These are phyloP conservation scores for Theileria orientalis DNA, from an alignment of 169 alveolate species.

Conservation along the genomic window DNA sequence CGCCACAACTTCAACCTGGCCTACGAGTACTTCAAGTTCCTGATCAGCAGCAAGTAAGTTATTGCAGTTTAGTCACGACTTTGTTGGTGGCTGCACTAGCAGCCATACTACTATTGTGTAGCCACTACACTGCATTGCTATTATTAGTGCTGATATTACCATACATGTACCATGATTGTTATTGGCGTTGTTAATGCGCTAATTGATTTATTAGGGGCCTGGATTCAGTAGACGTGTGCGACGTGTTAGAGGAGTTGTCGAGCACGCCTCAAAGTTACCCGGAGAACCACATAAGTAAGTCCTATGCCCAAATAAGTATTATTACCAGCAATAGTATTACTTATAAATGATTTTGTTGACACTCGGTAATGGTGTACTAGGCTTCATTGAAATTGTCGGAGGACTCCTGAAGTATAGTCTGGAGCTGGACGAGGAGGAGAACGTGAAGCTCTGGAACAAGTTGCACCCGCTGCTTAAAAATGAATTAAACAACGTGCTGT, in stretches of 20 bases:
- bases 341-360: no score
- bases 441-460: neutral
- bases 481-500: conserved; percentile 18
- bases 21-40: conserved; percentile 33
- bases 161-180: no score
- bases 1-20: conserved; percentile 35
- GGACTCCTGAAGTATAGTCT: conserved; percentile 13
- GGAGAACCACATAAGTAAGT: conserved; percentile 12
- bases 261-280: conserved; percentile 7
- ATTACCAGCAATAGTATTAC: no score
- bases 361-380: no score
- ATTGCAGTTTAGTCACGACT: neutral
- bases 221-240: neutral
- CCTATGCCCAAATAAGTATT: neutral
- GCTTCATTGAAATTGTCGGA: conserved; percentile 18
- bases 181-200: no score
- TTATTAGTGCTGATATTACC: no score
- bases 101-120: no score
- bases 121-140: no score
- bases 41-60: neutral
- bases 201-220: neutral
- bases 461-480: conserved; percentile 11
- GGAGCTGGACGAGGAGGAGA: neutral
- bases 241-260: neutral
- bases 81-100: no score